These are phyloP conservation scores for Colletotrichum eleusines DNA, from an alignment of 2,329 filamentous ascomycete genomes.

Conservation along the genomic window DNA sequence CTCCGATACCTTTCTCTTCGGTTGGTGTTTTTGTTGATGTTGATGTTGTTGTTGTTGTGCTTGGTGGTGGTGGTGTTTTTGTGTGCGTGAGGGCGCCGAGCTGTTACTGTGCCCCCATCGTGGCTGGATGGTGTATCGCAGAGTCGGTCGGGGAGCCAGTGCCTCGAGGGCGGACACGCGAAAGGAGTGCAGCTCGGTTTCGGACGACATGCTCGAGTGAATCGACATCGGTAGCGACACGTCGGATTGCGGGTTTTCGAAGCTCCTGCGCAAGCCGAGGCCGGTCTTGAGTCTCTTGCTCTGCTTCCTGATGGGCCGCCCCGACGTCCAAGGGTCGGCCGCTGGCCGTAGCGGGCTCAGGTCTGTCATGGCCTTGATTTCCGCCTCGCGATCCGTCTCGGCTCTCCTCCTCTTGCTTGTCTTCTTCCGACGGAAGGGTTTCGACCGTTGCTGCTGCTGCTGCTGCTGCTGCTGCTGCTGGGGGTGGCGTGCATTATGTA, in stretches of 20 bases:
- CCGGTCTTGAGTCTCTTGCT: conserved; percentile 74
- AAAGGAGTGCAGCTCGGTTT: conserved; percentile 81
- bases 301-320: conserved; percentile 71
- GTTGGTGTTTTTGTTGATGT: neutral
- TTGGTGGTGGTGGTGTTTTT: conserved; percentile 60
- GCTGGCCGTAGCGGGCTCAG: conserved; percentile 74
- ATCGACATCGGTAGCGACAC: conserved; percentile 82
- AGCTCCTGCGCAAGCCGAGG: conserved; percentile 60
- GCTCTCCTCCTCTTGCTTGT: conserved; percentile 82
- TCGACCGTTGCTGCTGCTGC: conserved; percentile 62
- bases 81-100: conserved; percentile 60
- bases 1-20: conserved; percentile 63
- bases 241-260: conserved; percentile 75
- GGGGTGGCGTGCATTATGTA: conserved; percentile 70
- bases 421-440: conserved; percentile 72
- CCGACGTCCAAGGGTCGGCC: conserved; percentile 69
- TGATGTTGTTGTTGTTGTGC: neutral
- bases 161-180: conserved; percentile 83
- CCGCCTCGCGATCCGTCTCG: conserved; percentile 84
- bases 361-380: conserved; percentile 87
- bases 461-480: conserved; percentile 63
- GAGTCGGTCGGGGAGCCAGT: conserved; percentile 86
- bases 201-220: conserved; percentile 80
- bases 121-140: conserved; percentile 78
- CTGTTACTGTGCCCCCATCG: conserved; percentile 64